Evolutionary conservation across 441 rosid species (phyloP).

Genomic region (Isatis lusitanica): DNA sequence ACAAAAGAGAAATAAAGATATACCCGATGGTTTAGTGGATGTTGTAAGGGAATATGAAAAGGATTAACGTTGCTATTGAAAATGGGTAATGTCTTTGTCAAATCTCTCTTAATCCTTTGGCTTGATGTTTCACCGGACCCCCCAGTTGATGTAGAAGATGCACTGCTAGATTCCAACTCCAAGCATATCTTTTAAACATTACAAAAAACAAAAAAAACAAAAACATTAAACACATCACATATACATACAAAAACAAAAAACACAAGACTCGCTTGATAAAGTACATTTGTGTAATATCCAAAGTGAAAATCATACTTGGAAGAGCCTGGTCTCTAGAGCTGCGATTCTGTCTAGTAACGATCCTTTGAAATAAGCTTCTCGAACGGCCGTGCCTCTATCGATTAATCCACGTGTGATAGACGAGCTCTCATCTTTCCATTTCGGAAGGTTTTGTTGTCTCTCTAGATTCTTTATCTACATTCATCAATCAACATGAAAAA

Average conservation of each 20-base stretch:
- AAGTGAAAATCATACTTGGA: conserved; percentile 42
- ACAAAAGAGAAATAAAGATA: neutral
- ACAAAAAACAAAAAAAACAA: no score
- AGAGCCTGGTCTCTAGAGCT: conserved; percentile 56
- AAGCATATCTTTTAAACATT: conserved; percentile 44
- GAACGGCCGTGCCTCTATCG: conserved; percentile 49
- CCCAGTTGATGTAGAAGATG: conserved; percentile 43
- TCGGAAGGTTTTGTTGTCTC: conserved; percentile 43
- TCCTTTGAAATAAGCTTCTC: conserved; percentile 64
- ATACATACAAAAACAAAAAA: neutral
- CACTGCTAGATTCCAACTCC: conserved; percentile 57
- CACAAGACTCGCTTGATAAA: neutral
- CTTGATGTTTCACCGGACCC: conserved; percentile 49
- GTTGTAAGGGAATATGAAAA: conserved; percentile 26
- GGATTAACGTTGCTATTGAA: conserved; percentile 36
- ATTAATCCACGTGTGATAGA: conserved; percentile 31
- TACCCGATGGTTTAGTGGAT: conserved; percentile 36
- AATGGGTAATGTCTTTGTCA: conserved; percentile 39
- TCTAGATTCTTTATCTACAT: conserved; percentile 54
- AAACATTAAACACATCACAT: neutral
- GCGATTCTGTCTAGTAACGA: conserved; percentile 60
- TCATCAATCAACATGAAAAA: neutral
- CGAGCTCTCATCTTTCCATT: conserved; percentile 36
- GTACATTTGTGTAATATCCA: neutral
- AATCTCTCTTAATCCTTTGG: conserved; percentile 43